A percentile compares a stretch with the other conserved stretches of the same genome.
Conservation (phyloP, 805 yeast species). For the Priceomyces melissophilus region DNA sequence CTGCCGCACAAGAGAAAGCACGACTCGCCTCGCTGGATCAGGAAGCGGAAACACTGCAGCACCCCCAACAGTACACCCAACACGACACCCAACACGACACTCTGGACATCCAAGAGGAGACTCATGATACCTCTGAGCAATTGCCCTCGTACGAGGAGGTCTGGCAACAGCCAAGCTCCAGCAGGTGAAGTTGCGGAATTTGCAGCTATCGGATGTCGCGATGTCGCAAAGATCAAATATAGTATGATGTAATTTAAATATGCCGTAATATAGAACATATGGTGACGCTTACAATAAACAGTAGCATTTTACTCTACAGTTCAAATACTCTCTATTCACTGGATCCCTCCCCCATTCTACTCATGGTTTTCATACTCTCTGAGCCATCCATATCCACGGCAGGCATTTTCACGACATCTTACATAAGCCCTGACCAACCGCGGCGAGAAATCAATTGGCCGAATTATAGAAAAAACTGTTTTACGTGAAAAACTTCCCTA, state of each 20-base stretch:
- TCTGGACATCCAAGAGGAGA: too few relatives aligned
- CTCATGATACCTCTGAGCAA: slow-evolving; percentile 1
- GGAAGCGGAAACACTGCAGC: background rate
- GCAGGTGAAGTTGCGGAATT: too few relatives aligned
- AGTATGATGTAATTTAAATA: too few relatives aligned
- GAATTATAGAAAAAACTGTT: slow-evolving; percentile 8
- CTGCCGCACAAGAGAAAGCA: background rate
- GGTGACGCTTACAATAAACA: too few relatives aligned
- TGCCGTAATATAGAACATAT: too few relatives aligned
- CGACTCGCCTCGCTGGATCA: background rate
- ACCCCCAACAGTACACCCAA: slow-evolving; percentile 1
- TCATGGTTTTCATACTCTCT: background rate
- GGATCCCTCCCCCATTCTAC: too few relatives aligned
- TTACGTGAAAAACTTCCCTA: slow-evolving; percentile 8
- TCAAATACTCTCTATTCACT: too few relatives aligned
- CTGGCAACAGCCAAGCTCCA: slow-evolving; percentile 24
- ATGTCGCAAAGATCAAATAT: background rate
- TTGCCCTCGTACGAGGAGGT: slow-evolving; percentile 40
- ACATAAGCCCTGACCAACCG: background rate
- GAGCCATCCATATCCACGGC: background rate
- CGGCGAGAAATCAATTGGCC: slow-evolving; percentile 1
- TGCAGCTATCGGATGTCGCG: too few relatives aligned
- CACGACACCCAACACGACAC: too few relatives aligned
- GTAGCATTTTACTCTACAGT: too few relatives aligned
- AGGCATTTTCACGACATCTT: background rate